These are phyloP conservation scores for Daldinia sp. DNA, from an alignment of 2,329 filamentous ascomycete genomes.

Conservation along the genomic window DNA sequence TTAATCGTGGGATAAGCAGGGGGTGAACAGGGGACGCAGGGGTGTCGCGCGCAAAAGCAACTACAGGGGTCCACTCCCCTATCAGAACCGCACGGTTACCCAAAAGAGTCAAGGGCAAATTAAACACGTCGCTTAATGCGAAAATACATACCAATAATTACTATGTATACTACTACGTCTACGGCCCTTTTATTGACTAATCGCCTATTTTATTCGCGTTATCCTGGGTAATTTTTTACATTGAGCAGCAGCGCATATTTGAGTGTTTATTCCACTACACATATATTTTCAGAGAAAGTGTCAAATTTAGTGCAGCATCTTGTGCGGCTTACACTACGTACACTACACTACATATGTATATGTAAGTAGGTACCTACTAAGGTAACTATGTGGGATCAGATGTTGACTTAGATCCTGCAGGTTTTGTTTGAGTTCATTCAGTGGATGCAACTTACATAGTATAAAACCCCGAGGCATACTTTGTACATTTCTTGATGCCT, in stretches of 20 bases:
- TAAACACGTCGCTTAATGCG: constrained; percentile 52
- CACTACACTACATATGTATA: neutral
- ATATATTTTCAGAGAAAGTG: no score
- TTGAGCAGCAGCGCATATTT: no score
- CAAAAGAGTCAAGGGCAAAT: constrained; percentile 52
- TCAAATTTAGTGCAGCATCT: no score
- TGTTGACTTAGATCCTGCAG: constrained; percentile 13
- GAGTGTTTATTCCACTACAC: no score
- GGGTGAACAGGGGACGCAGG: constrained; percentile 25
- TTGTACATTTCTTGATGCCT: constrained; percentile 15
- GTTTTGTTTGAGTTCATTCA: constrained; percentile 17
- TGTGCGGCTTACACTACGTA: neutral
- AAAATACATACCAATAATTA: constrained; percentile 15
- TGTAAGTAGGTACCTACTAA: neutral
- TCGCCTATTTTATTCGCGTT: no score
- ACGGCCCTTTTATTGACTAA: neutral
- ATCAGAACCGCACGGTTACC: constrained; percentile 28
- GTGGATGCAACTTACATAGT: constrained; percentile 12
- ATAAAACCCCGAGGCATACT: constrained; percentile 21
- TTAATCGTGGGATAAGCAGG: constrained; percentile 37
- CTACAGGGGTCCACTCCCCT: constrained; percentile 31
- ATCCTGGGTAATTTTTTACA: neutral
- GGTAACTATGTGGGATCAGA: neutral
- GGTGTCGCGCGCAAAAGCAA: constrained; percentile 33
- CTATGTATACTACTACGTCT: neutral